Conservation (phyloP, 441 rosid species). For the Metrosideros polymorpha region DNA sequence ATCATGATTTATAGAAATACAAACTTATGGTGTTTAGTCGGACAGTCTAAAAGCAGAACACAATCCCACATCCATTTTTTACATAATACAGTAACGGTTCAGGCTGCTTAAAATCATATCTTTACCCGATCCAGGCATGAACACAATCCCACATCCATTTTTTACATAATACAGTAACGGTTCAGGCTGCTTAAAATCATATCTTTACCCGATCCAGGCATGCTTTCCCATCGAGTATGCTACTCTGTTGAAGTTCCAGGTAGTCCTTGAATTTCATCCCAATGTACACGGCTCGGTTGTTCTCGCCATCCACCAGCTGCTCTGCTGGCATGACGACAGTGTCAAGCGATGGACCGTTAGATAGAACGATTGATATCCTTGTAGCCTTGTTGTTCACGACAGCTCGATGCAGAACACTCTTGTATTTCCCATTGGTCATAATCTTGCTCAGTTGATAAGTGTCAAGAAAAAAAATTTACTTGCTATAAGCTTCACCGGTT, state of each 20-base stretch:
- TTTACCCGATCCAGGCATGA: background rate
- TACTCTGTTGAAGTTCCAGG: background rate
- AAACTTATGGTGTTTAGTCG: background rate
- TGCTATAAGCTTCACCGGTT: background rate
- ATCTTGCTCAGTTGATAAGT: background rate
- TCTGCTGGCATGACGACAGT: background rate
- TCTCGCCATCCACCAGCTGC: background rate
- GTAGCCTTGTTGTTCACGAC: background rate
- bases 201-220: background rate
- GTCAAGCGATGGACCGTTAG: background rate
- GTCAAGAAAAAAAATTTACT: background rate
- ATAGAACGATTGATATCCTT: background rate
- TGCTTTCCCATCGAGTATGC: background rate
- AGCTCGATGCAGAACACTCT: conserved; percentile 2
- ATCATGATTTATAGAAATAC: background rate
- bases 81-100: background rate
- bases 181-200: background rate
- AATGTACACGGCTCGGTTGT: background rate
- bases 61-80: background rate
- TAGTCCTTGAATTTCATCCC: conserved; percentile 1
- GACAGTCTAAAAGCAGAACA: background rate
- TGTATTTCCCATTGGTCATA: conserved; percentile 7
- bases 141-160: background rate
- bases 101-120: background rate
- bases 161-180: background rate